These are phyloP conservation scores for Diversispora epigaea DNA, from an alignment of 192 early-diverging fungal species.

Conservation along the genomic window DNA sequence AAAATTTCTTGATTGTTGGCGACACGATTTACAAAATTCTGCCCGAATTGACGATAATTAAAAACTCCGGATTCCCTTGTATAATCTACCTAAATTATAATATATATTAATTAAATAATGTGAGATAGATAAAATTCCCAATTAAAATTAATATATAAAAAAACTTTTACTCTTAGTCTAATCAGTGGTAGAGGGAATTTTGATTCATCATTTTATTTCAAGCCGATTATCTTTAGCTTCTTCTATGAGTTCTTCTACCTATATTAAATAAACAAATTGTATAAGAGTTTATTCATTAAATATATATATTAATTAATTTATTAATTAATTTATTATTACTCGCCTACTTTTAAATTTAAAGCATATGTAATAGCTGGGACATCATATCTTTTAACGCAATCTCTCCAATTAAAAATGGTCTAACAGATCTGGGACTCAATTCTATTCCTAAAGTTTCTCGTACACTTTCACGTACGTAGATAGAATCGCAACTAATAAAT, in stretches of 20 bases:
- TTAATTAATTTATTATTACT: too few relatives aligned
- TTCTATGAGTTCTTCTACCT: conserved; percentile 64
- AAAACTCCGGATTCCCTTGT: background rate
- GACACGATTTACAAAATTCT: background rate
- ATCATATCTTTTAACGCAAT: conserved; percentile 62
- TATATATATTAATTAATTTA: background rate
- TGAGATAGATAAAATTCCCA: background rate
- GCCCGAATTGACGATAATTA: background rate
- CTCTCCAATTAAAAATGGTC: conserved; percentile 83
- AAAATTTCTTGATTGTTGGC: conserved; percentile 10
- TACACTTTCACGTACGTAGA: conserved; percentile 70
- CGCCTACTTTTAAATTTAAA: conserved; percentile 56
- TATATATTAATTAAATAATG: background rate
- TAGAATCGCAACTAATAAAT: conserved; percentile 72
- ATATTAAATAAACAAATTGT: background rate
- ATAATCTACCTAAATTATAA: conserved; percentile 1
- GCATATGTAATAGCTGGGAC: conserved; percentile 52
- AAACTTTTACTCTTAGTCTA: conserved; percentile 19
- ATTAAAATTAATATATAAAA: background rate
- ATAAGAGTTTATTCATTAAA: background rate
- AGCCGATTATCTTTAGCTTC: conserved; percentile 63
- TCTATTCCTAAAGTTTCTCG: conserved; percentile 82
- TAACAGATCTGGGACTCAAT: conserved; percentile 65
- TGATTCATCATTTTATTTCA: background rate
- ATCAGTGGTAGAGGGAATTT: conserved; percentile 10